Percentiles rank a stretch among this genome's conserved stretches.
Conservation (phyloP, 2,329 filamentous ascomycete genomes). For the Verticillium klebahnii region DNA sequence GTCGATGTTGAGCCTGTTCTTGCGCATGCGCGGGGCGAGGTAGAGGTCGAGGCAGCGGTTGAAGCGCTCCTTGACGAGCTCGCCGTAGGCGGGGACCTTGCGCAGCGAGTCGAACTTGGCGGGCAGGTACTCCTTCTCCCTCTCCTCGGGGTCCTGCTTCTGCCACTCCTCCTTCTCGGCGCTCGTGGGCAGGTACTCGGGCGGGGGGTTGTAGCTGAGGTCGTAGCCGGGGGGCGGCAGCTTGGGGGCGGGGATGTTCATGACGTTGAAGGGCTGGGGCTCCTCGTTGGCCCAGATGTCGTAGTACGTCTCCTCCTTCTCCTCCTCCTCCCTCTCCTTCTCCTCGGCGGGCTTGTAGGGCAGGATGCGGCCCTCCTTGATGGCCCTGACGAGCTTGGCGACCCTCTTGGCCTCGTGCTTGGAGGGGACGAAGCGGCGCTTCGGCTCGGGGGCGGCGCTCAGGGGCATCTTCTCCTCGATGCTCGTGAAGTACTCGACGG, state of each 20-base stretch:
- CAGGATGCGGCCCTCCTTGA: conserved; percentile 87
- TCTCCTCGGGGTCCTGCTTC: conserved; percentile 79
- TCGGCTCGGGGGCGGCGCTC: conserved; percentile 91
- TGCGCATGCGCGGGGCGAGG: conserved; percentile 83
- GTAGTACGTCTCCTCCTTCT: conserved; percentile 68
- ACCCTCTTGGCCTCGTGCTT: conserved; percentile 95
- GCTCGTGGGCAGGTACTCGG: conserved; percentile 85
- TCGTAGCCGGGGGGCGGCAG: conserved; percentile 90
- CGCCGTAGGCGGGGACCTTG: conserved; percentile 85
- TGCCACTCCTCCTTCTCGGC: conserved; percentile 85
- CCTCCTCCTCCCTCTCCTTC: conserved; percentile 63
- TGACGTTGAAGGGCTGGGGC: conserved; percentile 74
- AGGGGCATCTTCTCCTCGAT: conserved; percentile 91
- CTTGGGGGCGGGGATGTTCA: conserved; percentile 95
- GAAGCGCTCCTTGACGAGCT: conserved; percentile 92
- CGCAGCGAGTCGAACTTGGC: conserved; percentile 78
- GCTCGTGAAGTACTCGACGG: conserved; percentile 90
- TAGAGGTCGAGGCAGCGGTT: conserved; percentile 95
- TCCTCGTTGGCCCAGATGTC: conserved; percentile 96
- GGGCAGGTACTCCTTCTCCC: conserved; percentile 84
- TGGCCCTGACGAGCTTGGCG: conserved; percentile 96
- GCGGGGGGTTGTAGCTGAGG: conserved; percentile 92
- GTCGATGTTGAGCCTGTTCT: conserved; percentile 95
- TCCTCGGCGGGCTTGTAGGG: conserved; percentile 77
- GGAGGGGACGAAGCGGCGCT: conserved; percentile 90